Base-by-base conservation (phyloP, 352 stramenopile species). In the Pythium dissimile region DNA sequence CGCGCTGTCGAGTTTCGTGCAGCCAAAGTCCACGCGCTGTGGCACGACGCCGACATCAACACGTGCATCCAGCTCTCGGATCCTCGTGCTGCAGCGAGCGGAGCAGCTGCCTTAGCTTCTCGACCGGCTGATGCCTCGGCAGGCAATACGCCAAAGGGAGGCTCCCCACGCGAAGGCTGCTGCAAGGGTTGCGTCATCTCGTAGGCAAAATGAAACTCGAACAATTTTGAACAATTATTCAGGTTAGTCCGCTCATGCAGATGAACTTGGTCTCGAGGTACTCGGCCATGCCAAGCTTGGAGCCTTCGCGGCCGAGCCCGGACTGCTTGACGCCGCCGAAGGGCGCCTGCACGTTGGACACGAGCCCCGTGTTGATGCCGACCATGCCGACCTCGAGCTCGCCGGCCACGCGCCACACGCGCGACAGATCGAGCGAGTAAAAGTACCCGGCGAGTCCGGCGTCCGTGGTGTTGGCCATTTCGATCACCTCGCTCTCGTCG, bases 261-360 rank as follows among this genome's bases (percentile, higher is more conserved):
- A 98, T 73, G 72, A 98, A 97, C 72, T 99, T 99, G 18, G 89
- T 97, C 69, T 99, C 94, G 38, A 96, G 65, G 74, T 98, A 99
- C 72, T 99, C 95, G 31, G 95, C 87, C 10, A 97, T 55, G 0
- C 95, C 95, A 30, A 89, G 62, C 18, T 75, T 74, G 27, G 82
- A 89, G 64, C 87, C 96, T 52, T 98, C 92, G 54, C 88, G 84
- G 34, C 88, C 88, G 12, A 94, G 64, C 23, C 88, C 88, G 18
- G 84, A 95, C 66, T 95, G 71, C 77, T 96, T 95, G 39, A 91
- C 78, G 32, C 88, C 88, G 23, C 88, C 88, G 55, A 96, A 97
- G 18, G 85, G 82, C 63, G 93, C 88, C 41, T 95, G 83, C 38
- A 80, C 82, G 45, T 79, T 94, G 21, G 79, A 92, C 51, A 98